Conservation (phyloP, 345 rosid species). For the Camelina neglecta region DNA sequence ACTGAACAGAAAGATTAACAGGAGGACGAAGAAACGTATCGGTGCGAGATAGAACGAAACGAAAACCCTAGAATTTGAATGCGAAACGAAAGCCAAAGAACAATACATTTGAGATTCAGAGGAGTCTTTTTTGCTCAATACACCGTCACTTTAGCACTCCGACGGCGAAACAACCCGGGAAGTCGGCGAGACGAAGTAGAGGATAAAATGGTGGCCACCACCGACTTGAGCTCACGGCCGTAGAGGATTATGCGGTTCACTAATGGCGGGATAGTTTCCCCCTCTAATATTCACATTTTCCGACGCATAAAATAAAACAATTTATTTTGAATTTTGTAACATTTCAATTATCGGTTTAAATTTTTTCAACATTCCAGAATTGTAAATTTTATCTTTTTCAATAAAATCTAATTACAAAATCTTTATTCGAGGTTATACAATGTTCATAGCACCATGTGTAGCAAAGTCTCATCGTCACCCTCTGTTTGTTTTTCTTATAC, state of each 20-base stretch:
- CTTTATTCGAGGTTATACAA: conserved; percentile 23
- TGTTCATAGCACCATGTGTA: conserved; percentile 1
- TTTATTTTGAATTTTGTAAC: neutral
- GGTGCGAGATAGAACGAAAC: neutral
- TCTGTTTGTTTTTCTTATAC: conserved; percentile 33
- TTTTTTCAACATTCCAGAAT: neutral
- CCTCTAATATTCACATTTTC: conserved; percentile 24
- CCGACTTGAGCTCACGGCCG: conserved; percentile 9
- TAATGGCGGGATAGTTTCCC: conserved; percentile 48
- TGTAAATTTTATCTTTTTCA: too few species aligned
- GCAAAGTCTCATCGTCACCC: conserved; percentile 17
- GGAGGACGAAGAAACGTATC: conserved; percentile 17
- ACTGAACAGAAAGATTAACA: conserved; percentile 12
- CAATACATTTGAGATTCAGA: conserved; percentile 8
- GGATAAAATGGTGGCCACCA: neutral
- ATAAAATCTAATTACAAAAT: conserved; percentile 33
- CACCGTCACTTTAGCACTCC: neutral
- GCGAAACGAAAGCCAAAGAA: neutral
- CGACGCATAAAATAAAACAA: neutral
- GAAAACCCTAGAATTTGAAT: conserved; percentile 30
- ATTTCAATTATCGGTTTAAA: neutral
- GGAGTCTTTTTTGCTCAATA: neutral
- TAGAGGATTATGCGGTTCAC: conserved; percentile 13
- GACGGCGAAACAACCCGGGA: conserved; percentile 3
- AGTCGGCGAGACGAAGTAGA: conserved; percentile 6